Evolutionary conservation across 352 stramenopile genomes (phyloP), one percentile per base, ranked within the genome.

Genomic region (Phytophthora agathidicida): DNA sequence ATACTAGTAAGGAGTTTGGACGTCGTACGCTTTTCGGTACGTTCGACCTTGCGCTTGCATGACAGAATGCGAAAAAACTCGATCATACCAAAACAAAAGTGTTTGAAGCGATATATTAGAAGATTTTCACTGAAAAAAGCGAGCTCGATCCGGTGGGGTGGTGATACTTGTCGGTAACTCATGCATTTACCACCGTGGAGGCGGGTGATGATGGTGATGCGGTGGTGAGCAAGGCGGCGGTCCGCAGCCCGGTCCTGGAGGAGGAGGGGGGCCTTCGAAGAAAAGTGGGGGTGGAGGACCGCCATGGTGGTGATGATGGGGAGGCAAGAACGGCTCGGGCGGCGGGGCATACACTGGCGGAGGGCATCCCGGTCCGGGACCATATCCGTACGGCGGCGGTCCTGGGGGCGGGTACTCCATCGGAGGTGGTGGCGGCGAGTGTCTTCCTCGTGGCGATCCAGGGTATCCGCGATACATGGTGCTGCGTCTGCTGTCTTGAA

Each of bases 141-240:
- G n/a, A n/a, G n/a, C n/a, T n/a, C n/a, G n/a, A n/a, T n/a, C n/a
- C n/a, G n/a, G n/a, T n/a, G n/a, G n/a, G n/a, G n/a, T n/a, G n/a
- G n/a, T n/a, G n/a, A n/a, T n/a, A 11, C 19, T 16, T 51, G 16
- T 28, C 33, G 0, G 35, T 10, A n/a, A 5, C 24, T 17, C 22
- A 14, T 35, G 23, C 33, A 35, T 36, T 43, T 63, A 63, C 54
- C 54, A 63, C 14, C 49, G 22, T 10, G 49, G 49, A 7, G 44
- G 19, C 35, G 31, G 52, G 35, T 63, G 53, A 20, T 62, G 54
- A 14, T 62, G 43, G 35, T 57, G 44, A 24, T 63, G 54, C 0
- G 38, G 54, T n/a, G 54, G 54, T 19, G 54, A 56, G 26, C 35
- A 54, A 7, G 54, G 44, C 3, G 54, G 54, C 5, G 42, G 42